Conservation (phyloP, 2,329 filamentous ascomycete genomes). For the Penicillium decumbens region DNA sequence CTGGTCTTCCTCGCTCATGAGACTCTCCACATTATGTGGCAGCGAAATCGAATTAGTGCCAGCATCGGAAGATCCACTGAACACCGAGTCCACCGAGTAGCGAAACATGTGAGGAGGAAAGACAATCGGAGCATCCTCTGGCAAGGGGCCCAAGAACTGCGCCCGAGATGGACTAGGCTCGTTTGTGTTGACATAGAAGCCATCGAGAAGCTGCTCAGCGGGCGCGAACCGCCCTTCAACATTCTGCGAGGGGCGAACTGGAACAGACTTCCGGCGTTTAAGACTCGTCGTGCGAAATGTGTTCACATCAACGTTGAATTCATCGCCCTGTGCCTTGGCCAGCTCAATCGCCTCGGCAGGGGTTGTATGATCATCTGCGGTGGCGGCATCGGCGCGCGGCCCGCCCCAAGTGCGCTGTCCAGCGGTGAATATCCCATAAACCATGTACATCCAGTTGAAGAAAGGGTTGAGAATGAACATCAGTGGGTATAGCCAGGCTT, state of each 20-base stretch:
- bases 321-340: constrained; percentile 73
- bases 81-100: constrained; percentile 62
- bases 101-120: constrained; percentile 50
- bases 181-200: constrained; percentile 65
- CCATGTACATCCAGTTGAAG: constrained; percentile 98
- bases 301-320: constrained; percentile 83
- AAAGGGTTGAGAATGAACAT: constrained; percentile 97
- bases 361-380: constrained; percentile 69
- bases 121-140: constrained; percentile 42
- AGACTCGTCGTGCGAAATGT: constrained; percentile 59
- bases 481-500: constrained; percentile 89
- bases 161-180: constrained; percentile 60
- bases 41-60: constrained; percentile 59
- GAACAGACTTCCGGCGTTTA: constrained; percentile 48
- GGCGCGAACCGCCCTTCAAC: constrained; percentile 76
- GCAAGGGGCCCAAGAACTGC: constrained; percentile 45
- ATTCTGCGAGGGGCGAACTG: constrained; percentile 67
- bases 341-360: constrained; percentile 78
- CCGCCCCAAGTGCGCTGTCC: constrained; percentile 95
- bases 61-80: constrained; percentile 51
- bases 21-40: constrained; percentile 65
- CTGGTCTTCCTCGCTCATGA: constrained; percentile 74
- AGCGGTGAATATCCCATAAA: constrained; percentile 92
- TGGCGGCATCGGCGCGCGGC: constrained; percentile 80
- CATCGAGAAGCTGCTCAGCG: constrained; percentile 62